These are phyloP conservation scores for Beauveria rudraprayagi DNA, from an alignment of 2,329 filamentous ascomycete genomes.

Conservation along the genomic window DNA sequence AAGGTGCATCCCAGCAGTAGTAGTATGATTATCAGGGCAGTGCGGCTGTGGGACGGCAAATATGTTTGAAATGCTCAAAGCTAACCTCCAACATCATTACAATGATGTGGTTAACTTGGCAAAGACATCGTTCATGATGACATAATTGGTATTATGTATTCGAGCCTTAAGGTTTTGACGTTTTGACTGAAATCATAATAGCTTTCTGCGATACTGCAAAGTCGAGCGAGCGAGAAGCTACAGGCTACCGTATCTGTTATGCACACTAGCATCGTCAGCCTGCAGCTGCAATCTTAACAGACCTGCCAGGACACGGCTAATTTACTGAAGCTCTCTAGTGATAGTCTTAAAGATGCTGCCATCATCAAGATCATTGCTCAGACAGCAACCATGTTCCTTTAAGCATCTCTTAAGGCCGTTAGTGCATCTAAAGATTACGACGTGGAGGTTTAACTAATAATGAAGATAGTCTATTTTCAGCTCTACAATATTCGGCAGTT, in stretches of 20 bases:
- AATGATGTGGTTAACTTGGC: neutral
- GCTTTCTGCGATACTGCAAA: neutral
- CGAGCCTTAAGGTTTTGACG: neutral
- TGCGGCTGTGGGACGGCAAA: neutral
- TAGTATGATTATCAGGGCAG: no score
- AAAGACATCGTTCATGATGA: neutral
- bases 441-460: neutral
- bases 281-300: neutral
- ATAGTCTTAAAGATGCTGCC: neutral
- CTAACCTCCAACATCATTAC: neutral
- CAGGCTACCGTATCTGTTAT: neutral
- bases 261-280: neutral
- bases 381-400: neutral
- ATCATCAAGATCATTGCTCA: neutral
- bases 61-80: neutral
- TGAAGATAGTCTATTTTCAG: neutral
- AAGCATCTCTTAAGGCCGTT: neutral
- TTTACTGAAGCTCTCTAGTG: neutral
- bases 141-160: neutral
- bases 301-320: neutral
- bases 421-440: neutral
- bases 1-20: no score
- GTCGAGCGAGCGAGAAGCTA: neutral
- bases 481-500: neutral
- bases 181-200: neutral